Evolutionary conservation across 2,329 filamentous ascomycete genomes (phyloP).

Genomic region (Setomelanomma holmii): DNA sequence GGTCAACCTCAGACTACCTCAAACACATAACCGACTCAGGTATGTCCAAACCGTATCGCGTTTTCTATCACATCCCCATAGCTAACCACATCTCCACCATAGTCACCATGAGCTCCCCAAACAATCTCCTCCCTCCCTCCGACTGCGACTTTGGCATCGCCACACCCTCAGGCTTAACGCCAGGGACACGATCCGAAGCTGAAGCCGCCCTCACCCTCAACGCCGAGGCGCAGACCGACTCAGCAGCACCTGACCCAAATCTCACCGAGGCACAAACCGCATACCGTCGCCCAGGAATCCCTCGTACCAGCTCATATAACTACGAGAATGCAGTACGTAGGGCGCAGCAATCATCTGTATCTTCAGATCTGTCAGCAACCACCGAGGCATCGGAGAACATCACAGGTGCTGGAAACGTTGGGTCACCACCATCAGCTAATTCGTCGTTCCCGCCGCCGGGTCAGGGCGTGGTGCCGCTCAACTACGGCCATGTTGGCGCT

Average conservation of each 20-base stretch:
- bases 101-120: slow-evolving; percentile 24
- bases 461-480: slow-evolving; percentile 43
- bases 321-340: slow-evolving; percentile 38
- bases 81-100: slow-evolving; percentile 2
- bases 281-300: slow-evolving; percentile 33
- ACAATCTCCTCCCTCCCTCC: slow-evolving; percentile 26
- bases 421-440: slow-evolving; percentile 21
- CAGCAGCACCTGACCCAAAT: slow-evolving; percentile 41
- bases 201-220: slow-evolving; percentile 44
- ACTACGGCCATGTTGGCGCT: slow-evolving; percentile 32
- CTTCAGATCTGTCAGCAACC: slow-evolving; percentile 30
- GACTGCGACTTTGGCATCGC: slow-evolving; percentile 28
- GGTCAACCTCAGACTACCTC: neutral
- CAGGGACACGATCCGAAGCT: slow-evolving; percentile 44
- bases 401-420: slow-evolving; percentile 13
- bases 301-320: slow-evolving; percentile 39
- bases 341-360: slow-evolving; percentile 30
- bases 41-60: neutral
- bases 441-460: slow-evolving; percentile 35
- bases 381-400: slow-evolving; percentile 17
- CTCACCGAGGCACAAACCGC: slow-evolving; percentile 37
- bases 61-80: neutral
- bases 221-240: slow-evolving; percentile 41
- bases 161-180: slow-evolving; percentile 45
- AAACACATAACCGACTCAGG: neutral